Evolutionary conservation across 2,329 filamentous ascomycete species (phyloP).

Genomic region (Arachnomyces sp.): DNA sequence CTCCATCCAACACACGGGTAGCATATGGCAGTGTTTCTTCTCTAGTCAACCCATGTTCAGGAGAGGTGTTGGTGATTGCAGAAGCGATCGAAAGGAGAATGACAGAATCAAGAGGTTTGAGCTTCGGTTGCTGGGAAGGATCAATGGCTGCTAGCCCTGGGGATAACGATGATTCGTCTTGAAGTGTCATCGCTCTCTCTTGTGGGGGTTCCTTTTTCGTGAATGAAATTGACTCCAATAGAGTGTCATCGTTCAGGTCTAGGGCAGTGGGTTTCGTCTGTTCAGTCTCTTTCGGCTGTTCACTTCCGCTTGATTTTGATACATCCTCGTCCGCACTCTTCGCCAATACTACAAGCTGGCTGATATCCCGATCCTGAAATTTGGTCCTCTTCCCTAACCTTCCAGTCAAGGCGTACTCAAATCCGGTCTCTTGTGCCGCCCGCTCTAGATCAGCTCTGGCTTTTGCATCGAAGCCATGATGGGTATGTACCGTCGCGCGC

Average conservation of each 20-base stretch:
- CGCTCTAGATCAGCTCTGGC: constrained; percentile 62
- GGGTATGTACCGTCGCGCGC: constrained; percentile 70
- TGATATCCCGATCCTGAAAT: constrained; percentile 45
- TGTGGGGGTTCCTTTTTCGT: constrained; percentile 42
- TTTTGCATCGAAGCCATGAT: constrained; percentile 71
- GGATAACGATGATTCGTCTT: constrained; percentile 48
- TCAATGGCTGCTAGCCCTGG: constrained; percentile 55
- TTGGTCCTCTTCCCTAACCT: constrained; percentile 61
- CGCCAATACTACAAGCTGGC: constrained; percentile 84
- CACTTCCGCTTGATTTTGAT: constrained; percentile 8
- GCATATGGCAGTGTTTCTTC: constrained; percentile 92
- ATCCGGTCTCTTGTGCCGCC: constrained; percentile 58
- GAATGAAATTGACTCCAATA: constrained; percentile 82
- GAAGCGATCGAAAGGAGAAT: constrained; percentile 73
- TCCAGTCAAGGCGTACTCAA: constrained; percentile 76
- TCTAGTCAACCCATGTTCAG: constrained; percentile 74
- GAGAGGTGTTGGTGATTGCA: constrained; percentile 82
- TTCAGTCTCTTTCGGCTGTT: constrained; percentile 16
- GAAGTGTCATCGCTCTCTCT: constrained; percentile 28
- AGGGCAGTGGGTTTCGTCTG: constrained; percentile 56
- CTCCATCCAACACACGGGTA: constrained; percentile 74
- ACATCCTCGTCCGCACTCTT: constrained; percentile 51
- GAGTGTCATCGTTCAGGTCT: constrained; percentile 81
- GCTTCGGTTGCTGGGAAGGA: constrained; percentile 71
- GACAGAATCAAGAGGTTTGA: constrained; percentile 78